phyloP scores from a whole-genome alignment of 2,329 filamentous ascomycete species.

The Xylaria sp. region DNA sequence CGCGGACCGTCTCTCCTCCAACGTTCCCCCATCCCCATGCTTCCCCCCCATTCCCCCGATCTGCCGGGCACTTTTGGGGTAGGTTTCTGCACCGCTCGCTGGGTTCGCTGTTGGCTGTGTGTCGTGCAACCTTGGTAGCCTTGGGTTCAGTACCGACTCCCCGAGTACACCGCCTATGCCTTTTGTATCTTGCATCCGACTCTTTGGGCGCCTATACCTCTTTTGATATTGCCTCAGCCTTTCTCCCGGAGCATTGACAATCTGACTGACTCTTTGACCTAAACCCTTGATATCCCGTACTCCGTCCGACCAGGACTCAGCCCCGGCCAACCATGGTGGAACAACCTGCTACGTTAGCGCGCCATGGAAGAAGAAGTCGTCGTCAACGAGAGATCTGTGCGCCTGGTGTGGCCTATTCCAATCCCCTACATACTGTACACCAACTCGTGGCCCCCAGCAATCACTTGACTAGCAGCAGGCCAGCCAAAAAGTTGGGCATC shows the following conservation, averaged over 20 bases:
- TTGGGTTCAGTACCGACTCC: constrained; percentile 9
- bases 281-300: constrained; percentile 1
- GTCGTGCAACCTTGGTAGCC: constrained; percentile 21
- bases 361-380: neutral
- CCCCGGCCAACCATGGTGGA: constrained; percentile 3
- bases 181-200: constrained; percentile 10
- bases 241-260: constrained; percentile 4
- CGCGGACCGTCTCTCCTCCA: neutral
- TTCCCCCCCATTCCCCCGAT: constrained; percentile 23
- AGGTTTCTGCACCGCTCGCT: constrained; percentile 16
- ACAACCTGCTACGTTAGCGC: neutral
- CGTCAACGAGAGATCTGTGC: constrained; percentile 6
- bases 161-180: constrained; percentile 7
- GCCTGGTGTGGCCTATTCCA: constrained; percentile 11
- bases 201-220: neutral
- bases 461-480: neutral
- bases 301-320: neutral
- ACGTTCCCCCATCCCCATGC: constrained; percentile 22
- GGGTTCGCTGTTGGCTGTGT: neutral
- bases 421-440: neutral
- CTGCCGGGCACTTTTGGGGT: constrained; percentile 23
- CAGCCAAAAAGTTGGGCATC: constrained; percentile 11
- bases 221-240: neutral
- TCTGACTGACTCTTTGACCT: constrained; percentile 11
- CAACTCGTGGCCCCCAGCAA: neutral